Base-by-base conservation (phyloP, 2,329 filamentous ascomycete species). In the Nakataea oryzae region DNA sequence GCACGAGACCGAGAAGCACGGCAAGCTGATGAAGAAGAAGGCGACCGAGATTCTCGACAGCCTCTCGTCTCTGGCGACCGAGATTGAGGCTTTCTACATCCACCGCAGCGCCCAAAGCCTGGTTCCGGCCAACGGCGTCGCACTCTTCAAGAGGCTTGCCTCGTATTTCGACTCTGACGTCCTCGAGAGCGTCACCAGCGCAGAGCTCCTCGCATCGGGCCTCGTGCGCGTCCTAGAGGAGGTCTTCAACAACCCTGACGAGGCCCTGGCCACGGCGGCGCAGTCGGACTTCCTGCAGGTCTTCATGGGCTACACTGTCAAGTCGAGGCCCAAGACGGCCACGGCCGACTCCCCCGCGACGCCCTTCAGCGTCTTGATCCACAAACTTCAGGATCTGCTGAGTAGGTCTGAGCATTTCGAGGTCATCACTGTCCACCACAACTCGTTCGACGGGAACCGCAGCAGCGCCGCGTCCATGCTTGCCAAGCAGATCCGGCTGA, bases 351-450 rank as follows among this genome's bases (percentile, higher is more conserved):
- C 88, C 13, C 86, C 90, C 3, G 82, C 86, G 0, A 96, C 93
- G 0, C 88, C 92, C 0, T 96, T 97, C 73, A 95, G 92, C 70
- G 85, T 96, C 61, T 81, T 99, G 73, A 87, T 96, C 54, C 89
- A 93, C 73, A 99, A 99, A 74, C 80, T 99, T 34, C 95, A 99
- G 75, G 95, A 99, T 76, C 79, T 99, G 63, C 83, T 99, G 62
- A 99, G 95, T 78, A 87, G 95, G 67, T 96, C 93, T 41, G 95
- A 99, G 78, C 93, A 97, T 78, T 99, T 97, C 69, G 95, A 99
- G 72, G 93, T 99, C 57, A 85, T 96, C 65, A 99, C 95, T 9
- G 93, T 97, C 62, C 91, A 96, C 72, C 90, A 96, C 65, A 96
- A 96, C 68, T 88, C 90, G 6, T 90, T 93, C 68, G 93, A 97